Percentiles rank a stretch among this genome's conserved stretches.
Conservation (phyloP, 202 grass and related monocot species). For the Sporobolus alterniflorus region DNA sequence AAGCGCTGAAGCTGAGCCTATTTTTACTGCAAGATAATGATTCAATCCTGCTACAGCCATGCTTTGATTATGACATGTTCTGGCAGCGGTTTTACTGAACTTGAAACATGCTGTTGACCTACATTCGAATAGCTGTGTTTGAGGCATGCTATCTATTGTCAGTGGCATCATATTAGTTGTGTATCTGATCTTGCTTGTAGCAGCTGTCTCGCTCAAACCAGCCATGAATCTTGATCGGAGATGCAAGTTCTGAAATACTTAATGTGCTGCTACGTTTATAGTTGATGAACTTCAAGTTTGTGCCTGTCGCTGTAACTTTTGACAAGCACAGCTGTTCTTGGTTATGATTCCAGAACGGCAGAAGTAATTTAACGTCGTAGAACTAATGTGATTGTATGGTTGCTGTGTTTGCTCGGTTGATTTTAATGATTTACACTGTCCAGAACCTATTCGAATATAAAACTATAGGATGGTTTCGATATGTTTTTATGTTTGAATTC, state of each 20-base stretch:
- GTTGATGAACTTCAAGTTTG: not conserved
- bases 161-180: not conserved
- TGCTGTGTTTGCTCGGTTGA: not conserved
- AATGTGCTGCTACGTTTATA: not conserved
- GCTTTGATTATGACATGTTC: not conserved
- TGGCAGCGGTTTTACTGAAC: not conserved
- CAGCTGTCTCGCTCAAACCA: not conserved
- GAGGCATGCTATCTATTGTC: not conserved
- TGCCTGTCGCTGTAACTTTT: not conserved
- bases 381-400: not conserved
- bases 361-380: no score
- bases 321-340: not conserved
- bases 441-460: not conserved
- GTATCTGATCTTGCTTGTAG: not conserved
- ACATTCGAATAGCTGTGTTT: not conserved
- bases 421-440: not conserved
- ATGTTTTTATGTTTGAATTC: no score
- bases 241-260: not conserved
- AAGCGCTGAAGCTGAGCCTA: constrained; percentile 69
- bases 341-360: not conserved
- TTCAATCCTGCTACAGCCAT: not conserved
- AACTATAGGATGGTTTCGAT: not conserved
- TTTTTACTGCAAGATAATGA: constrained; percentile 84
- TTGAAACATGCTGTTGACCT: constrained; percentile 13
- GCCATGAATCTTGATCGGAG: not conserved